A percentile compares a stretch with the other conserved stretches of the same genome.
Conservation (phyloP, 2,329 filamentous ascomycete species). For the Xylariaceae sp. region DNA sequence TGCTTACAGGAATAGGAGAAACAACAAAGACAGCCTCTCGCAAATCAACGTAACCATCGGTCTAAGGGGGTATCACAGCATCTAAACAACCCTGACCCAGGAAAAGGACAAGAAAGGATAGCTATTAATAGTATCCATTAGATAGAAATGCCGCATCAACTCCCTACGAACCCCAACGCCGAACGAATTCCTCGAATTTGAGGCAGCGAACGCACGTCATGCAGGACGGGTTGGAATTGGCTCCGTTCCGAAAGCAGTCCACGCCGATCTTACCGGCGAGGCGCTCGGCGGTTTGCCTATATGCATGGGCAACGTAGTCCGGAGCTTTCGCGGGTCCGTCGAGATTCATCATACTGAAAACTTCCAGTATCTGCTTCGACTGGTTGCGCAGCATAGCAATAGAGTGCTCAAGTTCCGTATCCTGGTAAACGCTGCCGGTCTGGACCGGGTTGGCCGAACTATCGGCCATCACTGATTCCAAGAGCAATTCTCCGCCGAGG, state of each 20-base stretch:
- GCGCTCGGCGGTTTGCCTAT: slow-evolving; percentile 19
- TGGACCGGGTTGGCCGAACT: slow-evolving; percentile 16
- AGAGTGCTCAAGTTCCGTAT: slow-evolving; percentile 29
- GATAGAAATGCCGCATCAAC: not conserved
- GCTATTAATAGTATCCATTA: too few species aligned
- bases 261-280: slow-evolving; percentile 14
- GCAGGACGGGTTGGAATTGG: slow-evolving; percentile 4
- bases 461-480: slow-evolving; percentile 28
- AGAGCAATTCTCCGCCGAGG: slow-evolving; percentile 22
- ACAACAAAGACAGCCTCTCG: too few species aligned
- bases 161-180: slow-evolving; percentile 22
- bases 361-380: slow-evolving; percentile 19
- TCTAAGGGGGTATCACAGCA: too few species aligned
- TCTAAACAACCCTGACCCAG: not conserved
- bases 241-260: slow-evolving; percentile 1
- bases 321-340: slow-evolving; percentile 14
- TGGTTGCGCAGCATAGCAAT: slow-evolving; percentile 26
- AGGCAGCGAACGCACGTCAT: slow-evolving; percentile 13
- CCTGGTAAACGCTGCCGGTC: slow-evolving; percentile 24
- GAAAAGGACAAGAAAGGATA: not conserved
- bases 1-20: too few species aligned
- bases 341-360: slow-evolving; percentile 22
- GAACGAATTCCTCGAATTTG: slow-evolving; percentile 22
- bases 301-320: slow-evolving; percentile 25
- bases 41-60: too few species aligned